These are phyloP conservation scores for Cordia subcordata DNA, from an alignment of 257 asterid species.

Conservation along the genomic window DNA sequence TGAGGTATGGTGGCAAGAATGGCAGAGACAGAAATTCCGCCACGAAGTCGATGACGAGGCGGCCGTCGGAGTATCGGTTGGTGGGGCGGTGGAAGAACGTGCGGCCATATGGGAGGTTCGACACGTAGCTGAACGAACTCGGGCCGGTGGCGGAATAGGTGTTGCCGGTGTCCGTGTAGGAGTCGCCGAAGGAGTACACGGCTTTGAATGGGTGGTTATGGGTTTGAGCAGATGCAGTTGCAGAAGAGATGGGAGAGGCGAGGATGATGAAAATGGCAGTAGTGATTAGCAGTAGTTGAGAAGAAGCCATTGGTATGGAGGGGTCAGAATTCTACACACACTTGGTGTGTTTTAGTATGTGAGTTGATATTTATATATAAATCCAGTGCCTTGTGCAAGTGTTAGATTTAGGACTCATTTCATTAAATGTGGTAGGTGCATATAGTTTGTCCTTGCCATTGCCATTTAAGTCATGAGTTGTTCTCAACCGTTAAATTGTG, in stretches of 20 bases:
- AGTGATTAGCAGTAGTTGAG: neutral
- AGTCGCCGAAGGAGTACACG: conserved; percentile 80
- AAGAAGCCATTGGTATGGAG: neutral
- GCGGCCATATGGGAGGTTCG: conserved; percentile 69
- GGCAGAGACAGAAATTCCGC: conserved; percentile 56
- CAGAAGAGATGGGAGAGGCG: neutral
- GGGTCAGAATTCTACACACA: too few species aligned
- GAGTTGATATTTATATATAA: too few species aligned
- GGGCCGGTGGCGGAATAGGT: conserved; percentile 72
- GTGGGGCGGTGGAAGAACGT: conserved; percentile 88
- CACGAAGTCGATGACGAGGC: conserved; percentile 71
- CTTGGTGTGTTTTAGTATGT: too few species aligned
- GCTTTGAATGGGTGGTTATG: conserved; percentile 39
- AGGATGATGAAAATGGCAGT: neutral
- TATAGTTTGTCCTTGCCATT: too few species aligned
- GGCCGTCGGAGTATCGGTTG: conserved; percentile 87
- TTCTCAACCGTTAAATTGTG: too few species aligned
- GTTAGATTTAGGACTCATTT: too few species aligned
- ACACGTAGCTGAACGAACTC: conserved; percentile 56
- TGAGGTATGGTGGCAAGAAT: conserved; percentile 50
- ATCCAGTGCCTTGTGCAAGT: too few species aligned
- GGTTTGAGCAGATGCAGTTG: neutral
- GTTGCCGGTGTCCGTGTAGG: conserved; percentile 95
- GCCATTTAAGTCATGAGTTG: too few species aligned
- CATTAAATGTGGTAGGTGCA: too few species aligned